These are phyloP conservation scores for Chlorencoelia australis DNA, from an alignment of 2,329 filamentous ascomycete species.

Conservation along the genomic window DNA sequence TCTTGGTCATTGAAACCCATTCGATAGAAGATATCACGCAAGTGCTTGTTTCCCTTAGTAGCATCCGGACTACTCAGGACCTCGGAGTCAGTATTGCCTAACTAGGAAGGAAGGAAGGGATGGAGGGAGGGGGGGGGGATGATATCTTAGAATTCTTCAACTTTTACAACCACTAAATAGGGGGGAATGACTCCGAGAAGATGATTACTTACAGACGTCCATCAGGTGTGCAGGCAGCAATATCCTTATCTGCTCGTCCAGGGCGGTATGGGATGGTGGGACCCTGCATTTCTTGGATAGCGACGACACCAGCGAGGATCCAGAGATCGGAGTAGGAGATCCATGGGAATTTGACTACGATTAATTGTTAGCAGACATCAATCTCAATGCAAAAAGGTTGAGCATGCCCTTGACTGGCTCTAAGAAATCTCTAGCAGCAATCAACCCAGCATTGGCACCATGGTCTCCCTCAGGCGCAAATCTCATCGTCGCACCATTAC, in stretches of 20 bases:
- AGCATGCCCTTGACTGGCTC: slow-evolving; percentile 73
- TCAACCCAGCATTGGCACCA: slow-evolving; percentile 87
- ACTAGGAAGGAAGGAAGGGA: no score
- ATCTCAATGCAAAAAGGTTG: neutral
- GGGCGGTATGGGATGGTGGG: slow-evolving; percentile 81
- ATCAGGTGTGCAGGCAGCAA: slow-evolving; percentile 81
- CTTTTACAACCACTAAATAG: no score
- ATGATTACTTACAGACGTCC: no score
- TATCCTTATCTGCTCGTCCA: slow-evolving; percentile 71
- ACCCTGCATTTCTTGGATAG: slow-evolving; percentile 92
- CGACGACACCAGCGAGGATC: slow-evolving; percentile 78
- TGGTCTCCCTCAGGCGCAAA: slow-evolving; percentile 83
- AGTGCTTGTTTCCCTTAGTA: slow-evolving; percentile 65
- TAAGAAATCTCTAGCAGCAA: slow-evolving; percentile 80
- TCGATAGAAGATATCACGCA: slow-evolving; percentile 85
- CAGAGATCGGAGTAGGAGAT: slow-evolving; percentile 94
- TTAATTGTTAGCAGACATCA: slow-evolving; percentile 12
- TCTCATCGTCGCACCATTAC: slow-evolving; percentile 95
- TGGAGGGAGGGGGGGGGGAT: no score
- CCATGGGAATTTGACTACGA: slow-evolving; percentile 73
- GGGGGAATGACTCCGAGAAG: no score
- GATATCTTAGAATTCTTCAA: no score
- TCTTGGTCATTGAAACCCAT: slow-evolving; percentile 98
- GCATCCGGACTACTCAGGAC: no score
- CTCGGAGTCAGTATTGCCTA: no score